Conservation (phyloP, 2,329 filamentous ascomycete genomes). For the Penicillium sp. region DNA sequence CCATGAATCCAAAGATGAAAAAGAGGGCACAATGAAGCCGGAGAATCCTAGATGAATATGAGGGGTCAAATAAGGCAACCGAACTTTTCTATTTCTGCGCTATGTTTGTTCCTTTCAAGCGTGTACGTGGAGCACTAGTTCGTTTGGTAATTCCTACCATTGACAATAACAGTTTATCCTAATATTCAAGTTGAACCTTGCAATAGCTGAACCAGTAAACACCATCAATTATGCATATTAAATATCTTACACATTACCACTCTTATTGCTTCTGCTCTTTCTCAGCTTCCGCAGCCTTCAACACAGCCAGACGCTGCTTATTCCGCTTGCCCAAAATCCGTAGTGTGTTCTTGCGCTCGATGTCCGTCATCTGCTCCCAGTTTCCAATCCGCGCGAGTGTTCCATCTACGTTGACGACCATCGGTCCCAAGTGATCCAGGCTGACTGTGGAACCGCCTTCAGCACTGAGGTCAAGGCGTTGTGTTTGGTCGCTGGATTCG, state of each 20-base stretch:
- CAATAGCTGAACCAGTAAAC: not conserved
- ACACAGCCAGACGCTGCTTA: slow-evolving; percentile 57
- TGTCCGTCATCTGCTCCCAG: slow-evolving; percentile 69
- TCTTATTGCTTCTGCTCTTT: slow-evolving; percentile 32
- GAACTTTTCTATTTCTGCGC: too few species aligned
- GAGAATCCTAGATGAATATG: not conserved
- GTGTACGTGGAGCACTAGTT: too few species aligned
- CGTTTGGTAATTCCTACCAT: not conserved
- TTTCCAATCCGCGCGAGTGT: slow-evolving; percentile 70
- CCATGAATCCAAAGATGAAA: slow-evolving; percentile 1
- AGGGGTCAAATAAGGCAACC: not conserved
- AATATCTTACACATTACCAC: not conserved
- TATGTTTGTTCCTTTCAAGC: too few species aligned
- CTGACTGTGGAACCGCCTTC: slow-evolving; percentile 47
- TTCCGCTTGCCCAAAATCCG: slow-evolving; percentile 69
- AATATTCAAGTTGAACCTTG: not conserved
- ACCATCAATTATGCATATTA: not conserved
- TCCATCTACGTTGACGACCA: slow-evolving; percentile 73
- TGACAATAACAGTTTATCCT: not conserved
- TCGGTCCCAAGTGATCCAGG: slow-evolving; percentile 68
- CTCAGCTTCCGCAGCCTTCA: slow-evolving; percentile 42
- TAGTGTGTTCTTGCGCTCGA: slow-evolving; percentile 67
- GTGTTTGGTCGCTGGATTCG: slow-evolving; percentile 67
- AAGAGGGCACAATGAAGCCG: not conserved
- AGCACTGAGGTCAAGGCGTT: slow-evolving; percentile 73